Evolutionary conservation across 2,329 filamentous ascomycete species (phyloP).

Genomic region (Fusarium tanahbumbuense): DNA sequence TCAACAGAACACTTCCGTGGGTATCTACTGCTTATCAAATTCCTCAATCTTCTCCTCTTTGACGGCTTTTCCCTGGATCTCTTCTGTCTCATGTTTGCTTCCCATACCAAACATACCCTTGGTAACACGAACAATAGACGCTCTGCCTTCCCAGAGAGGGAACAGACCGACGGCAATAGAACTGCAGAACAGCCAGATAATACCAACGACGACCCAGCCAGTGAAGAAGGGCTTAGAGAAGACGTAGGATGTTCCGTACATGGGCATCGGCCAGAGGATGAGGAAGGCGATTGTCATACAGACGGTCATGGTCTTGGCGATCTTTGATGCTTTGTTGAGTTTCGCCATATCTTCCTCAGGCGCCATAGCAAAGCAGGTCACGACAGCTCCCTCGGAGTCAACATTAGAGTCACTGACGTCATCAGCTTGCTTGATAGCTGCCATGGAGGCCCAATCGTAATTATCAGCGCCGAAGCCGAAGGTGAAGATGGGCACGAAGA

Average conservation of each 20-base stretch:
- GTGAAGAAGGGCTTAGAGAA: slow-evolving; percentile 71
- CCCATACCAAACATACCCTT: slow-evolving; percentile 36
- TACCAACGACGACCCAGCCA: slow-evolving; percentile 77
- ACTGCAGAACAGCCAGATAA: slow-evolving; percentile 79
- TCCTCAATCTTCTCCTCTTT: slow-evolving; percentile 24
- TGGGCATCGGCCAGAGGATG: slow-evolving; percentile 90
- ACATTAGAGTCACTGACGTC: slow-evolving; percentile 74
- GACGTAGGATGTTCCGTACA: slow-evolving; percentile 86
- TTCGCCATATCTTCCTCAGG: slow-evolving; percentile 59
- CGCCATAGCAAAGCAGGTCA: slow-evolving; percentile 16
- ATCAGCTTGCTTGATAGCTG: slow-evolving; percentile 79
- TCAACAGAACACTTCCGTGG: not conserved
- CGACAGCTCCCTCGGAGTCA: slow-evolving; percentile 48
- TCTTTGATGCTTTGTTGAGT: slow-evolving; percentile 64
- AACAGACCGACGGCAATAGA: slow-evolving; percentile 81
- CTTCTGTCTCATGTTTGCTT: slow-evolving; percentile 1
- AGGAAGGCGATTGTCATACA: slow-evolving; percentile 73
- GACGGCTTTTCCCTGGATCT: slow-evolving; percentile 18
- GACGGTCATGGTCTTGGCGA: slow-evolving; percentile 53
- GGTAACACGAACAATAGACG: slow-evolving; percentile 27
- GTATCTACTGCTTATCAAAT: slow-evolving; percentile 23
- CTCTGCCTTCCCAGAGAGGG: slow-evolving; percentile 81
- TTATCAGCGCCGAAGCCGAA: slow-evolving; percentile 69
- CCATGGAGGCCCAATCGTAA: slow-evolving; percentile 90
- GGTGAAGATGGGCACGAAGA: slow-evolving; percentile 82